A percentile compares a stretch with the other conserved stretches of the same genome.
Evolutionary conservation across 768 basidiomycete genomes (phyloP).

Genomic region (Rhizopogon salebrosus): DNA sequence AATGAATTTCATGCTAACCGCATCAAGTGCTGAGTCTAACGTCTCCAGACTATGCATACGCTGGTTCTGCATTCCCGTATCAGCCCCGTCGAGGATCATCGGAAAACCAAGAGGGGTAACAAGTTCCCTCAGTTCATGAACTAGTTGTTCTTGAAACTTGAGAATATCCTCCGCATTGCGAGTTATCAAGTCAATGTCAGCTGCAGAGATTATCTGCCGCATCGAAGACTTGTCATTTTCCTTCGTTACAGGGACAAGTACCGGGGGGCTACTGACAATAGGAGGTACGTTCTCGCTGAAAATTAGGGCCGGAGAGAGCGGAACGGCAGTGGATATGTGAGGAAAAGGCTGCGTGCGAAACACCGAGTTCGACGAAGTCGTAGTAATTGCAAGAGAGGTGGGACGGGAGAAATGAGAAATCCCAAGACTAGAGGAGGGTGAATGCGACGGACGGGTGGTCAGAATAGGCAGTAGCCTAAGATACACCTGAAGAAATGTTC

Average conservation of each 20-base stretch:
- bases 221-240: conserved; percentile 28
- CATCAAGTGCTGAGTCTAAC: conserved; percentile 31
- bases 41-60: conserved; percentile 35
- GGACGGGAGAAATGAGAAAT: conserved; percentile 31
- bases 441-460: conserved; percentile 21
- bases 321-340: conserved; percentile 18
- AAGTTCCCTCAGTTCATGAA: conserved; percentile 46
- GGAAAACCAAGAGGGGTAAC: conserved; percentile 49
- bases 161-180: conserved; percentile 70
- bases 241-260: conserved; percentile 6
- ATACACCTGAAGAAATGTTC: conserved; percentile 47
- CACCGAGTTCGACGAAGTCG: conserved; percentile 39
- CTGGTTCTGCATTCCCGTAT: not conserved
- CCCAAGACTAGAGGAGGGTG: conserved; percentile 18
- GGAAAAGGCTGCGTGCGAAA: conserved; percentile 43
- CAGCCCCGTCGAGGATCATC: conserved; percentile 25
- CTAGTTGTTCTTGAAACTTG: conserved; percentile 61
- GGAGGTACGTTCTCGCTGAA: conserved; percentile 4
- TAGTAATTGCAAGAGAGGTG: conserved; percentile 33
- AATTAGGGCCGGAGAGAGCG: conserved; percentile 17
- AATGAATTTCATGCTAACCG: conserved; percentile 52
- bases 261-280: not conserved
- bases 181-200: conserved; percentile 53
- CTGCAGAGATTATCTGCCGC: conserved; percentile 51
- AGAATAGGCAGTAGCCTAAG: conserved; percentile 52